Percentiles rank a stretch among this genome's conserved stretches.
phyloP scores from a whole-genome alignment of 768 basidiomycete genomes.

The Candolleomyces eurysporus region DNA sequence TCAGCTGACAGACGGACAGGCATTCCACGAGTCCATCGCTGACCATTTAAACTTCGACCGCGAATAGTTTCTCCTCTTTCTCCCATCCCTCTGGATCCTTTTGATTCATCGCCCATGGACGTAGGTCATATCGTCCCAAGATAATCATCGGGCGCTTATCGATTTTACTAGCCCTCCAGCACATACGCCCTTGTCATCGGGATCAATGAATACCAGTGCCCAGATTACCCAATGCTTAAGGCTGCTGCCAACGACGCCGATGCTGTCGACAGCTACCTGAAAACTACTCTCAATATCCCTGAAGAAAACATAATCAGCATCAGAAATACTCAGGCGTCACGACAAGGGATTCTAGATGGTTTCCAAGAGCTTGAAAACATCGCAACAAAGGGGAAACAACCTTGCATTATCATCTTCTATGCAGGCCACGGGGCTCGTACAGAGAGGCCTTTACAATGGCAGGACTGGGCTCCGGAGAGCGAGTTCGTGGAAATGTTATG shows the following conservation, averaged over 20 bases:
- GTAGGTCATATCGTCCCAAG: background rate
- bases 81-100: no score
- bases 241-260: constrained; percentile 42
- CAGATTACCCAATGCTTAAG: constrained; percentile 22
- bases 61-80: no score
- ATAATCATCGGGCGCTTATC: background rate
- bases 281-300: constrained; percentile 26
- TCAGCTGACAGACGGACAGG: no score
- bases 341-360: constrained; percentile 30
- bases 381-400: constrained; percentile 11
- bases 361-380: constrained; percentile 27
- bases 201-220: constrained; percentile 34
- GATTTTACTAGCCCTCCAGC: constrained; percentile 1
- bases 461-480: constrained; percentile 22
- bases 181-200: constrained; percentile 44
- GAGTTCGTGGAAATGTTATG: constrained; percentile 33
- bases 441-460: constrained; percentile 27
- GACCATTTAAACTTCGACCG: no score
- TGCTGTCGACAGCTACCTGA: constrained; percentile 32
- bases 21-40: no score
- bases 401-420: constrained; percentile 41
- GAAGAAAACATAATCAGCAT: constrained; percentile 33
- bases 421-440: constrained; percentile 43
- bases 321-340: constrained; percentile 34
- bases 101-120: background rate